phyloP scores from a whole-genome alignment of 2,329 filamentous ascomycete species.

The Plenodomus biglobosus region DNA sequence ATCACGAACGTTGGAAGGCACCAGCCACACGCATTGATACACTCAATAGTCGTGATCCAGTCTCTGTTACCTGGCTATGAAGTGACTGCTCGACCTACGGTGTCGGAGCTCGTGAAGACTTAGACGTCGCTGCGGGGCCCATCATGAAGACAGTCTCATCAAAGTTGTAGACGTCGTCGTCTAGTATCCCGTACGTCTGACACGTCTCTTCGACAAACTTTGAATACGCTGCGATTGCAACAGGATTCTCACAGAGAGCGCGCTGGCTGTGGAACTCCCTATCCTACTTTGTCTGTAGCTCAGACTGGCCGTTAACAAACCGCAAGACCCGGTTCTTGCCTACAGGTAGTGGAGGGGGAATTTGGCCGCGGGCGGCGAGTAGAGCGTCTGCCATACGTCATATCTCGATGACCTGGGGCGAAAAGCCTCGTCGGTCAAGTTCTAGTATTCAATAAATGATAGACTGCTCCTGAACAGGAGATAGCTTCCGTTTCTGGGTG shows the following conservation, averaged over 20 bases:
- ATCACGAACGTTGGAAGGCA: slow-evolving; percentile 10
- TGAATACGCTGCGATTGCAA: slow-evolving; percentile 7
- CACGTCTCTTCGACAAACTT: slow-evolving; percentile 10
- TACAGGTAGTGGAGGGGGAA: slow-evolving; percentile 3
- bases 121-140: slow-evolving; percentile 2
- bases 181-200: slow-evolving; percentile 5
- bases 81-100: slow-evolving; percentile 5
- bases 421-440: slow-evolving; percentile 7
- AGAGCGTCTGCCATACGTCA: slow-evolving; percentile 5
- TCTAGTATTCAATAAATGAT: slow-evolving; percentile 13
- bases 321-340: slow-evolving; percentile 9
- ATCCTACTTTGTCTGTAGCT: slow-evolving; percentile 14
- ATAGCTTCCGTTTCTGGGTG: slow-evolving; percentile 8
- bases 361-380: slow-evolving; percentile 6
- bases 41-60: slow-evolving; percentile 1
- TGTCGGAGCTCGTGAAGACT: slow-evolving; percentile 1
- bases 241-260: slow-evolving; percentile 6
- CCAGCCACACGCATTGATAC: slow-evolving; percentile 3
- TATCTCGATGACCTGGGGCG: slow-evolving; percentile 2
- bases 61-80: slow-evolving; percentile 7
- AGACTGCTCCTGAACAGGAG: slow-evolving; percentile 6
- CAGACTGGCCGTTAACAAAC: slow-evolving; percentile 9
- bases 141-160: slow-evolving; percentile 19
- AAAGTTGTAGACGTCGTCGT: slow-evolving; percentile 18
- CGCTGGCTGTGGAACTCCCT: slow-evolving; percentile 4